These are phyloP conservation scores for Mucor indicus DNA, from an alignment of 371 early-diverging fungal species.

Conservation along the genomic window DNA sequence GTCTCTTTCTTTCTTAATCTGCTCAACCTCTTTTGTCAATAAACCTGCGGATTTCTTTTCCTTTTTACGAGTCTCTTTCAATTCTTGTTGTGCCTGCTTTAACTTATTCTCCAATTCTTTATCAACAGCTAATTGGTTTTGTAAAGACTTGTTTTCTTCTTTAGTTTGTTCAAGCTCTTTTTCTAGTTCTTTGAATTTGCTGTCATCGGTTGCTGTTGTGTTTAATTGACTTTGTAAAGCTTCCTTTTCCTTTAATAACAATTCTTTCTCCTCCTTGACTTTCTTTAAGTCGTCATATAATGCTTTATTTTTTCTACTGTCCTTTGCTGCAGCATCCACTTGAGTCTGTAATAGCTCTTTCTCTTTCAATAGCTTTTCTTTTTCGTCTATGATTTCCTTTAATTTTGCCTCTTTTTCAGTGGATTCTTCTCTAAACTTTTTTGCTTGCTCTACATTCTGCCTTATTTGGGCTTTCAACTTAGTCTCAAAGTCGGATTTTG, in stretches of 20 bases:
- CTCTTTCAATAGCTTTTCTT: not conserved
- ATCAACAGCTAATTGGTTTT: not conserved
- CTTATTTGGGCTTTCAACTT: slow-evolving; percentile 7
- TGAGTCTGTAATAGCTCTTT: not conserved
- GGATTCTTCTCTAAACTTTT: slow-evolving; percentile 1
- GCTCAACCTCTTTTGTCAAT: not conserved
- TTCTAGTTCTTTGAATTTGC: too few species aligned
- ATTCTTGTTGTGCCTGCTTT: not conserved
- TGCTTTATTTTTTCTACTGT: not conserved
- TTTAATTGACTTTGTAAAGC: not conserved
- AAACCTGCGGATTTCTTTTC: not conserved
- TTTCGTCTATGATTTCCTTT: not conserved
- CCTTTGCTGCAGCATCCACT: not conserved
- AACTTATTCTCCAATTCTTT: not conserved
- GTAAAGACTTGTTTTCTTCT: not conserved
- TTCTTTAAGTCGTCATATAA: not conserved
- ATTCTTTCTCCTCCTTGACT: not conserved
- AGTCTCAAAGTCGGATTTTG: slow-evolving; percentile 24
- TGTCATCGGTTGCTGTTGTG: not conserved
- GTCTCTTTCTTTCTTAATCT: not conserved
- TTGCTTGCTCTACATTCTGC: slow-evolving; percentile 17
- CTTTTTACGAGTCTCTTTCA: not conserved
- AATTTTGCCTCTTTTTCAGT: not conserved
- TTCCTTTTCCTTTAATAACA: not conserved
- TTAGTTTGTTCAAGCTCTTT: not conserved